Percentiles rank a stretch among this genome's conserved stretches.
Evolutionary conservation across 257 asterid genomes (phyloP).

Genomic region (Solanum neorickii): DNA sequence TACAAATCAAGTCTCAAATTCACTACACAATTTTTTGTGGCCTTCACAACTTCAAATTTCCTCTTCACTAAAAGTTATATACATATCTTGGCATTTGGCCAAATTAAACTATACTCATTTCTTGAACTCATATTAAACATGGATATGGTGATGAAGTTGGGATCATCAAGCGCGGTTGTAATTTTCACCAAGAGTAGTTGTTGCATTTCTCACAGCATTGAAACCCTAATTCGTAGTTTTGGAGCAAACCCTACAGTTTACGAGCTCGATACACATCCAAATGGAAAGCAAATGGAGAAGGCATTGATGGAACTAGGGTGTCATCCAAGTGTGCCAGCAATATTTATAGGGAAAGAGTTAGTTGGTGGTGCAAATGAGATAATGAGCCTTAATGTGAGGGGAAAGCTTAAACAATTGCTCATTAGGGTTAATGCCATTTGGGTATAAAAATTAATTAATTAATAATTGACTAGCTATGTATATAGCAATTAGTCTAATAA

Average conservation of each 20-base stretch:
- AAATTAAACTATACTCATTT: neutral
- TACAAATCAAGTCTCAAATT: neutral
- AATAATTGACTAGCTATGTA: neutral
- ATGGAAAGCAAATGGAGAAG: neutral
- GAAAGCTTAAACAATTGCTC: neutral
- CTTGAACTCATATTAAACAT: neutral
- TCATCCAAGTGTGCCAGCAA: neutral
- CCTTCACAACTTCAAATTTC: neutral
- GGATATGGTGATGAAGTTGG: neutral
- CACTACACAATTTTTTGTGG: neutral
- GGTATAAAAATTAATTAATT: neutral
- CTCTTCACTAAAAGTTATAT: neutral
- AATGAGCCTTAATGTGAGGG: neutral
- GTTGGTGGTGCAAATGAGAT: neutral
- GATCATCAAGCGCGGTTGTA: neutral
- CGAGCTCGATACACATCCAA: neutral
- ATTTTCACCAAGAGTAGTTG: neutral
- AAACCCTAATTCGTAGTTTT: neutral
- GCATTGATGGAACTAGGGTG: neutral
- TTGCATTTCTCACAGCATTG: neutral
- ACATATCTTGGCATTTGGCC: neutral
- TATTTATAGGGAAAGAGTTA: neutral
- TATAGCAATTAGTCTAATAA: neutral
- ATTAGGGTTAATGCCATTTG: neutral
- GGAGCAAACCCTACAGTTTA: neutral